A percentile compares a stretch with the other conserved stretches of the same genome.
Conservation (phyloP, 169 alveolate genomes). For the Eimeria acervulina region DNA sequence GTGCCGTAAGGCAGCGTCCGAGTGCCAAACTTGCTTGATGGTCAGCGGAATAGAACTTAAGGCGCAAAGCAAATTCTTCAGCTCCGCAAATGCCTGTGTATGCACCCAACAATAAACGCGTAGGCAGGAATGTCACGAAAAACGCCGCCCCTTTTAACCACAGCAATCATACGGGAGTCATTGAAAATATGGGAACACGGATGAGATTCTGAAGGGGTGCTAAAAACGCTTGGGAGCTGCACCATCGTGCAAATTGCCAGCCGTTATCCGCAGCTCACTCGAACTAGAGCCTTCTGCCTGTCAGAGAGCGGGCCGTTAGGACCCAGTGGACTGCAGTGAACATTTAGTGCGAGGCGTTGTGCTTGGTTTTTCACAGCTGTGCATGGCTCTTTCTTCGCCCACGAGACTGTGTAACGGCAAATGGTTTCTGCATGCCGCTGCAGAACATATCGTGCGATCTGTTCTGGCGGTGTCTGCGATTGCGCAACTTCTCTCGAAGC, state of each 20-base stretch:
- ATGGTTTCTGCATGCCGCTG: conserved; percentile 61
- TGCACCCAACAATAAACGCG: background rate
- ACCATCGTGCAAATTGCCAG: background rate
- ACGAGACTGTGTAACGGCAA: background rate
- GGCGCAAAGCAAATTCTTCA: conserved; percentile 73
- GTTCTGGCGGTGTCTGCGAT: conserved; percentile 37
- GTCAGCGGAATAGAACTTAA: conserved; percentile 79
- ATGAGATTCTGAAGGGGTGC: background rate
- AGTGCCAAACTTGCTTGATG: conserved; percentile 77
- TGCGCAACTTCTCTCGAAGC: background rate
- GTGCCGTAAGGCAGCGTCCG: conserved; percentile 78
- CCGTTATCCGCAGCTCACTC: background rate
- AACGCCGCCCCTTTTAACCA: background rate
- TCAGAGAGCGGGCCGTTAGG: conserved; percentile 62
- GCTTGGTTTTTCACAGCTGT: background rate
- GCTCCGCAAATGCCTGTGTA: conserved; percentile 77
- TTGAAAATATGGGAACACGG: background rate
- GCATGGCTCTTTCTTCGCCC: conserved; percentile 24
- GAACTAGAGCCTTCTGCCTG: conserved; percentile 72
- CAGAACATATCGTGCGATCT: conserved; percentile 36
- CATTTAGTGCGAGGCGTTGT: background rate
- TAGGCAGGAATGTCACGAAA: background rate
- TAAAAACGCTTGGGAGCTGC: background rate
- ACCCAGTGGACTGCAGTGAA: conserved; percentile 73
- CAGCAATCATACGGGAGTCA: background rate